Base-by-base conservation (phyloP, 441 rosid genomes). In the Manihot esculenta region DNA sequence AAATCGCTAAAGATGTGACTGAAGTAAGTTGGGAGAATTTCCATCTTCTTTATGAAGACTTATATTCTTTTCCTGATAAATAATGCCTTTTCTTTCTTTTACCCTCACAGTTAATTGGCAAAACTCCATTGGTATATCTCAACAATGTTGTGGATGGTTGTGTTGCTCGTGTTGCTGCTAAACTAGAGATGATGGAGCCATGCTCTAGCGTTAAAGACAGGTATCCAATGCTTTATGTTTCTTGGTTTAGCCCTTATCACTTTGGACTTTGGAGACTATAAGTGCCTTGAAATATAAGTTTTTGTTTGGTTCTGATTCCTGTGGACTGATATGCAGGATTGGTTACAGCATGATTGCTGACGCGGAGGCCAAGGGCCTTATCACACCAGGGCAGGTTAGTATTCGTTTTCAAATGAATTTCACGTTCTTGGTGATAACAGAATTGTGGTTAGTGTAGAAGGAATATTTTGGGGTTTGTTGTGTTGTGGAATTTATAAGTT, bases 171-270 rank as follows among this genome's bases (percentile, higher is more conserved):
- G 72, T 92, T 72, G 94, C 97, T 75, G 96, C 93, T 69, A 92
- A 90, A 80, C 86, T 90, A 13, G 96, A 90, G 83, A 81, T 82
- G 82, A 88, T 90, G 96, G 94, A 90, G 66, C 97, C 97, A 0
- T 90, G 97, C 67, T 88, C 97, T 1, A 92, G 94, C 53, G 94
- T 92, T 78, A 90, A 92, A 77, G 97, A 92, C 84, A 90, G 97
- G 94, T 90, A 76, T 38, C 12, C n/a, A 24, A n/a, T 44, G 14
- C 6, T 8, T 64, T 41, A n/a, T n/a, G 2, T 14, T 30, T 4
- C 14, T n/a, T 62, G 2, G 10, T 7, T 61, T 67, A 10, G 5
- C 18, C 61, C 13, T 8, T 4, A 0, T 33, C 18, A 15, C 7
- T 23, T 2, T 20, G 11, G n/a, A 15, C 7, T 23, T 1, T 20